Evolutionary conservation across 345 rosid genomes (phyloP).

Genomic region (Sisymbrium irio): DNA sequence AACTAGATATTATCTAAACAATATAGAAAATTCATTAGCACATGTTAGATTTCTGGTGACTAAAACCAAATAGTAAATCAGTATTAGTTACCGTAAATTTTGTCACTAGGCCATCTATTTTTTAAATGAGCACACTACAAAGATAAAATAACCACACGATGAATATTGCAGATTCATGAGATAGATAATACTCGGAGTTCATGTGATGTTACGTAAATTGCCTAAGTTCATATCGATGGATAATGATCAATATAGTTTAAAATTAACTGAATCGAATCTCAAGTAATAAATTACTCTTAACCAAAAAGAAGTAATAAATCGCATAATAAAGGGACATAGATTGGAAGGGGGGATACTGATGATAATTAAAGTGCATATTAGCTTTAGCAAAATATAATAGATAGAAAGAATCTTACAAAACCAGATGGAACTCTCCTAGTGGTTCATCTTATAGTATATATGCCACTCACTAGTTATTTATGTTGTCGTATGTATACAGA

Average conservation of each 20-base stretch:
- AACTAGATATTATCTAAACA: not conserved
- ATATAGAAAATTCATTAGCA: not conserved
- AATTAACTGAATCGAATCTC: slow-evolving; percentile 8
- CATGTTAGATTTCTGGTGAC: not conserved
- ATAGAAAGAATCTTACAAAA: slow-evolving; percentile 19
- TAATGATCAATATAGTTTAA: slow-evolving; percentile 13
- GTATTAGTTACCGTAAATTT: not conserved
- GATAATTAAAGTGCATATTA: slow-evolving; percentile 23
- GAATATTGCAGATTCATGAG: not conserved
- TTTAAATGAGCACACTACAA: not conserved
- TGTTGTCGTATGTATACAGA: slow-evolving; percentile 12
- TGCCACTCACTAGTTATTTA: slow-evolving; percentile 15
- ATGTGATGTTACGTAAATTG: slow-evolving; percentile 3
- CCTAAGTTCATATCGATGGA: slow-evolving; percentile 13
- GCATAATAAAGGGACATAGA: not conserved
- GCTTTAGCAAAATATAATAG: slow-evolving; percentile 5
- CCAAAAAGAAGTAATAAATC: not conserved
- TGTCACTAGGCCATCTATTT: not conserved
- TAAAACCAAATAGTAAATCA: not conserved
- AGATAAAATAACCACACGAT: not conserved
- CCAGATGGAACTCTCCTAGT: slow-evolving; percentile 24
- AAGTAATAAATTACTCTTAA: slow-evolving; percentile 2
- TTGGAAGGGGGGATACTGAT: slow-evolving; percentile 18
- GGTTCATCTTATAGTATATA: slow-evolving; percentile 10
- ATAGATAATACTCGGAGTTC: not conserved